phyloP scores from a whole-genome alignment of 257 asterid genomes.

The Nicotiana obtusifolia region DNA sequence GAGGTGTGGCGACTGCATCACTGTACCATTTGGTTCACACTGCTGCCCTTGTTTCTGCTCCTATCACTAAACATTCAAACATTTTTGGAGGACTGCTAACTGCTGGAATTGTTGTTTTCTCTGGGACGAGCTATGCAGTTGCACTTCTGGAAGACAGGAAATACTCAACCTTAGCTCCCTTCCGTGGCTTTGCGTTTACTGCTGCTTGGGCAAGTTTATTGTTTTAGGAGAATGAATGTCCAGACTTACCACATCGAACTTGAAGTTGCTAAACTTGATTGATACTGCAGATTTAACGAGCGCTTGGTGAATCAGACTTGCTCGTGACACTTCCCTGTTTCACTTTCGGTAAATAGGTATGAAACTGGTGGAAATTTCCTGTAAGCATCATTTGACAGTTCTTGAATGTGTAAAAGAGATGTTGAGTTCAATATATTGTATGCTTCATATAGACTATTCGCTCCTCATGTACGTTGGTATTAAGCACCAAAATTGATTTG shows the following conservation, averaged over 20 bases:
- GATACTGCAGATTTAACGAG: not conserved
- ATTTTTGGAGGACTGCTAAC: too few relatives aligned
- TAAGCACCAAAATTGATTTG: not conserved
- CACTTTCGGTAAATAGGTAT: not conserved
- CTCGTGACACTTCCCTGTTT: not conserved
- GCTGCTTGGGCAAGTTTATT: constrained; percentile 93
- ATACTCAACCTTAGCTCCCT: constrained; percentile 65
- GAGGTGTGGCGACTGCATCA: constrained; percentile 92
- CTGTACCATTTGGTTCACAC: constrained; percentile 78
- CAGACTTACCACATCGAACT: not conserved
- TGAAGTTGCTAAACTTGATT: not conserved
- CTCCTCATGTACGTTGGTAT: too few relatives aligned
- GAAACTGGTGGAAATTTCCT: not conserved
- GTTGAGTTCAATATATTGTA: not conserved
- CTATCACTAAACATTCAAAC: constrained; percentile 55
- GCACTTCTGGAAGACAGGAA: constrained; percentile 79
- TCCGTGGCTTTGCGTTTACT: constrained; percentile 84
- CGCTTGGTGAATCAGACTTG: not conserved
- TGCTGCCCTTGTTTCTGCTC: constrained; percentile 83
- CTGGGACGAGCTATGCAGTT: constrained; percentile 16
- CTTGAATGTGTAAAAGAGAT: not conserved
- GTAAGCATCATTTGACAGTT: not conserved
- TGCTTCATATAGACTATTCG: not conserved
- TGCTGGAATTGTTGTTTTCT: too few relatives aligned
- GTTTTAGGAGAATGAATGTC: constrained; percentile 30